Evolutionary conservation across 257 asterid species (phyloP), one percentile per base, ranked within the genome.

Genomic region (Plectranthus barbatus): DNA sequence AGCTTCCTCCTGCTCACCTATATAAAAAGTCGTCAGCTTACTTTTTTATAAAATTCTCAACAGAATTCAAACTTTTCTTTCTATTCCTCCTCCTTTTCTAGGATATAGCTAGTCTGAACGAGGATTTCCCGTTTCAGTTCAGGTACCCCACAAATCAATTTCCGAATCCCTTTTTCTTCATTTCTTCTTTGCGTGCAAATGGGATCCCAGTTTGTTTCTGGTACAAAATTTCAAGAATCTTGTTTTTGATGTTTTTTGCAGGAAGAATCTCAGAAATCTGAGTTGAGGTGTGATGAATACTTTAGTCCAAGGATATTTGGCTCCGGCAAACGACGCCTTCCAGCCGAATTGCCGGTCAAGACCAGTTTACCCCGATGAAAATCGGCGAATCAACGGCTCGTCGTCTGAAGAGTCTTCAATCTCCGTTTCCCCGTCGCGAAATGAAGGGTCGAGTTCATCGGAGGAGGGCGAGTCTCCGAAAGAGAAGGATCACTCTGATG

Each of bases 401-500:
- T 51, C 70, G 2, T 64, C 34, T 18, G 73, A 60, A 13, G 63
- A 26, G 6, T 50, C 64, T 33, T 33, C 52, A 6, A 12, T 17
- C 40, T 58, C 62, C 24, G 62, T 71, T 12, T 59, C 36, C 18
- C 12, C 51, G 5, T 46, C 72, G 9, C n/a, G 61, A 0, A 50
- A 23, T 7, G 67, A 47, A 21, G 74, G 56, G 10, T 50, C 62
- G 9, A 45, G 29, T 3, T 4, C 49, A 20, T 65, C 74, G n/a
- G 67, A 76, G 18, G 83, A 78, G 62, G 77, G 72, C 10, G 77
- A 71, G 3, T 11, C 14, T 59, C 53, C 19, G 8, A 57, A 61
- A 10, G 86, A 80, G 12, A n/a, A 31, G 0, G 97, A 84, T 26
- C 51, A 73, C 67, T 75, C 83, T 7, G 88, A 86, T 68, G 83